phyloP scores from a whole-genome alignment of 768 basidiomycete species.

The Sporobolomyces phaffii region DNA sequence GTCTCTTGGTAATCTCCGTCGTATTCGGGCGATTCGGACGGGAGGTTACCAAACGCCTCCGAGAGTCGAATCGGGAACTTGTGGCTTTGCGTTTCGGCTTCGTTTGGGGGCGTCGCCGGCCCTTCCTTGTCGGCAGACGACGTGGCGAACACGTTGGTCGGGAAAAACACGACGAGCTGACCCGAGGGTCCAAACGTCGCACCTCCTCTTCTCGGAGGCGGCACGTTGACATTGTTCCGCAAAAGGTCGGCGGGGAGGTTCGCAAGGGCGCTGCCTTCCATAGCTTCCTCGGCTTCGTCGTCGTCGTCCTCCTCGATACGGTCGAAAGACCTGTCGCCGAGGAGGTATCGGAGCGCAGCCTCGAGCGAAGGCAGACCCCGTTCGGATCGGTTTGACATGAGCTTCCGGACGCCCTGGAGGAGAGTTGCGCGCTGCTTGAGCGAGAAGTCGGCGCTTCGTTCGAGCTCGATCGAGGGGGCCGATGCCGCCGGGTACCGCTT shows the following conservation, averaged over 20 bases:
- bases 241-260: slow-evolving; percentile 15
- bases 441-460: slow-evolving; percentile 73
- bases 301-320: slow-evolving; percentile 40
- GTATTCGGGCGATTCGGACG: slow-evolving; percentile 12
- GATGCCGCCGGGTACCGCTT: slow-evolving; percentile 67
- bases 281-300: slow-evolving; percentile 27
- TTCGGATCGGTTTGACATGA: slow-evolving; percentile 57
- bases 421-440: slow-evolving; percentile 71
- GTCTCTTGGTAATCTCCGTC: slow-evolving; percentile 33
- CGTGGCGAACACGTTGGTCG: slow-evolving; percentile 23
- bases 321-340: slow-evolving; percentile 54
- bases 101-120: slow-evolving; percentile 7
- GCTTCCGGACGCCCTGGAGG: slow-evolving; percentile 64
- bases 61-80: slow-evolving; percentile 30
- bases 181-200: slow-evolving; percentile 33
- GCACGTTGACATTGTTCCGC: slow-evolving; percentile 34
- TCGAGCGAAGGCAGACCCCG: slow-evolving; percentile 63
- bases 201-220: slow-evolving; percentile 29
- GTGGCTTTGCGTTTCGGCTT: neutral
- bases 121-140: neutral
- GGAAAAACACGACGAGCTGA: slow-evolving; percentile 32
- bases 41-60: slow-evolving; percentile 32
- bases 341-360: slow-evolving; percentile 70
- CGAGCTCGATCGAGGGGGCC: slow-evolving; percentile 70
- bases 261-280: slow-evolving; percentile 1